Base-by-base conservation (phyloP, 2,329 filamentous ascomycete species). In the Aureobasidium namibiae region DNA sequence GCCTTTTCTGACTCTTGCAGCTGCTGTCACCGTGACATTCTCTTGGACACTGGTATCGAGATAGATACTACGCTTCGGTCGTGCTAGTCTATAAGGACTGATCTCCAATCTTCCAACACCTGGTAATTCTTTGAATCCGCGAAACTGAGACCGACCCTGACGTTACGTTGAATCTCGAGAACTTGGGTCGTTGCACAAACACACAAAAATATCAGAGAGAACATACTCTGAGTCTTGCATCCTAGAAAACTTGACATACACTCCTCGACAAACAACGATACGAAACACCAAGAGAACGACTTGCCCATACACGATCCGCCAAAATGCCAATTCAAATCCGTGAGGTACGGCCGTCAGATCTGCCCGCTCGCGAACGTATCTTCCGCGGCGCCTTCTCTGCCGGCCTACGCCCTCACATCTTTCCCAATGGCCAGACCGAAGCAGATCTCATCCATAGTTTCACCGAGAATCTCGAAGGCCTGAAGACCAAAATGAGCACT, bases 401-500 rank as follows among this genome's bases (percentile, higher is more conserved):
- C 7, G 68, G 65, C 29, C 63, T 72, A 36, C 65, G 65, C 46
- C 62, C 62, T 18, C 50, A 70, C 41, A 64, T 72, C 56, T 72
- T 63, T 49, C 68, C 69, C 34, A 60, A 65, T 31, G 70, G 68
- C 53, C 61, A 62, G 29, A 62, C 63, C 18, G 44, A 61, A 6
- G 60, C 62, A 60, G 34, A 60, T 61, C 29, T 48, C 59, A 21
- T 60, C 61, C 54, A 54, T 36, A 50, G 45, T 58, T 23, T 57
- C 57, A 21, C 50, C 46, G 14, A 54, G 56, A 41, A 56, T 56
- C 31, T 62, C 61, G 10, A 48, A 18, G 36, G n/a, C n/a, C 21
- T 60, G 11, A 21, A 24, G 18, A 53, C 42, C n/a, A 36, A 46
- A n/a, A 38, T 48, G 16, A 52, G 44, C 13, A n/a, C 23, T 11